These are phyloP conservation scores for Leishmania tarentolae DNA, from an alignment of 208 protist species.

Conservation along the genomic window DNA sequence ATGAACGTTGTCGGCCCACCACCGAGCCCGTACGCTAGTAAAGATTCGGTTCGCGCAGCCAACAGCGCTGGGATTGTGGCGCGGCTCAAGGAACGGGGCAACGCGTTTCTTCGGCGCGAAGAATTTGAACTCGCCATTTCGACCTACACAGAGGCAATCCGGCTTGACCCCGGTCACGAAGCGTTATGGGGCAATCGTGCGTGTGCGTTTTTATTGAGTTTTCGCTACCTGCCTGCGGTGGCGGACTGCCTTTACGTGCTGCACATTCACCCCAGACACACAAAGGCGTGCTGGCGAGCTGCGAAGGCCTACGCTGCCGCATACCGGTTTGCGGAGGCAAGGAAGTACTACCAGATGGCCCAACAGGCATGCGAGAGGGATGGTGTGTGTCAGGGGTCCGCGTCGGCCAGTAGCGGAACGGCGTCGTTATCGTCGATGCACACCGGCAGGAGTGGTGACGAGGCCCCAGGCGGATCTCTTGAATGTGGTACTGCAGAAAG, in stretches of 20 bases:
- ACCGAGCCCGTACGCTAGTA: not conserved
- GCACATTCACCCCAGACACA: constrained; percentile 41
- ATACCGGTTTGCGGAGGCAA: constrained; percentile 34
- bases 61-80: not conserved
- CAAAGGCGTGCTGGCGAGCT: constrained; percentile 74
- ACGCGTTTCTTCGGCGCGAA: constrained; percentile 49
- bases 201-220: constrained; percentile 64
- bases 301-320: constrained; percentile 57
- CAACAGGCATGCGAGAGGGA: constrained; percentile 34
- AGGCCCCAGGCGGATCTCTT: not conserved
- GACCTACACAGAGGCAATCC: constrained; percentile 75
- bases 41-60: not conserved
- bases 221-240: constrained; percentile 59
- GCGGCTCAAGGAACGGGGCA: constrained; percentile 62
- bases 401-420: not conserved
- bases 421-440: not conserved
- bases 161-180: constrained; percentile 46
- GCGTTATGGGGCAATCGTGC: constrained; percentile 75
- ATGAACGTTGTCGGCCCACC: not conserved
- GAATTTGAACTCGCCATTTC: constrained; percentile 55
- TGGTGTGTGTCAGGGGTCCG: too few relatives aligned
- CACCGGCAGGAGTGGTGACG: not conserved
- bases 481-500: not conserved
- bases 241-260: constrained; percentile 72
- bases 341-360: constrained; percentile 55